Evolutionary conservation across 331 rosid species (phyloP), one percentile per base, ranked within the genome.

Genomic region (Malus hybrid): DNA sequence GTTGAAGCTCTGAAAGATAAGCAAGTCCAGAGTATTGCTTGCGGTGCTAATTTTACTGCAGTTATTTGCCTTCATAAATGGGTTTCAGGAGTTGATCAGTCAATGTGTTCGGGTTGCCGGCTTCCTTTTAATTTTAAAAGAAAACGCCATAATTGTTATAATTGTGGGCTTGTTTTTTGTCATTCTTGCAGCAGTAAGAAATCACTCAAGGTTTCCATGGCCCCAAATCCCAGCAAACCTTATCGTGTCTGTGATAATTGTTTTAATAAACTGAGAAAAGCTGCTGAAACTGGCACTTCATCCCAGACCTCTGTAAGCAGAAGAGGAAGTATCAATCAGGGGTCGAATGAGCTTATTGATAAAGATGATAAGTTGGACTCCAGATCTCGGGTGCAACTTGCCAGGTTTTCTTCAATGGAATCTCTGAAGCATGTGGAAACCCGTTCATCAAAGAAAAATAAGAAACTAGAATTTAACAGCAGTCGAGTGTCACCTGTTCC

Each of bases 101-200:
- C 99, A 54, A 89, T 92, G 99, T 95, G 99, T 86, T 92, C 99
- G n/a, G 99, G 99, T 60, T 95, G 99, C 85, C 98, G 96, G 24
- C 81, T 92, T 68, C 97, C 97, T 60, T 95, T 95, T 82, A 95
- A 90, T 87, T 95, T 95, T 80, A 95, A 95, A 84, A 89, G 99
- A 80, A 95, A 95, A 76, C 99, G 99, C 42, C 99, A 95, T 84
- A 95, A 95, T 78, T 95, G 99, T 82, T 95, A 92, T 57, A 92
- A 95, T 73, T 95, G 99, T 78, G 99, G 98, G 78, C 97, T 95
- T 84, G 98, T 92, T 82, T 95, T 92, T 80, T 95, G 99, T 80
- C 99, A 95, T 82, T 90, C 99, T 60, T 95, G 99, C 84, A 95
- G 97, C 89, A 87, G 97, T 85, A 95, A 92, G 88, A 95, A 95